These are phyloP conservation scores for Ophiostoma perfectum DNA, from an alignment of 2,329 filamentous ascomycete genomes.

Conservation along the genomic window DNA sequence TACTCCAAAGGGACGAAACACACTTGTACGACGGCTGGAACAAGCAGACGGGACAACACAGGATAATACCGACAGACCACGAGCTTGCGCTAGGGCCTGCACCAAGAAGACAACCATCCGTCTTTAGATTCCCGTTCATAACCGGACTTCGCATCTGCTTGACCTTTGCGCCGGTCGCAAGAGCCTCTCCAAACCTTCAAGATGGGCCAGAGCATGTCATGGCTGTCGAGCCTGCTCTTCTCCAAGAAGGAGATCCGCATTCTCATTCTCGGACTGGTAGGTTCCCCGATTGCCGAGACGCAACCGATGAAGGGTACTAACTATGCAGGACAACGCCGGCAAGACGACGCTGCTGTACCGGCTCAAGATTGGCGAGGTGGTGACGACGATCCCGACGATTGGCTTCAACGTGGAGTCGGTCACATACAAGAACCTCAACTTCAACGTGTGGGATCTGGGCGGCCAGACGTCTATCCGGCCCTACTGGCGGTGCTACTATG, in stretches of 20 bases:
- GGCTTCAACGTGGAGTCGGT: constrained; percentile 99
- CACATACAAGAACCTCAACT: constrained; percentile 96
- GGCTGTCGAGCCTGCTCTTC: constrained; percentile 71
- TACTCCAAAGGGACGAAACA: not conserved
- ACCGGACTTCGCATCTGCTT: not conserved
- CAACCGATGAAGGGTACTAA: too few species aligned
- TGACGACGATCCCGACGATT: constrained; percentile 98
- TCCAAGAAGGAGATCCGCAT: constrained; percentile 97
- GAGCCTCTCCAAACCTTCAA: constrained; percentile 31
- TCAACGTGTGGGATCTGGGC: constrained; percentile 98
- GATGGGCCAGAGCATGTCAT: constrained; percentile 62
- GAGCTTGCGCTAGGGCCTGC: too few species aligned
- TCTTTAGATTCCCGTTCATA: not conserved
- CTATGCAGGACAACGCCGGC: constrained; percentile 81
- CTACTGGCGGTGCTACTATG: constrained; percentile 99
- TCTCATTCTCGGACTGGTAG: constrained; percentile 85
- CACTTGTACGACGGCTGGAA: constrained; percentile 9
- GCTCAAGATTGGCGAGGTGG: constrained; percentile 97
- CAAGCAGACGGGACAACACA: not conserved
- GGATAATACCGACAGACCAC: not conserved
- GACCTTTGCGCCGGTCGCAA: constrained; percentile 13
- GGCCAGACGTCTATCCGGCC: constrained; percentile 98
- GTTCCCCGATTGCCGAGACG: not conserved
- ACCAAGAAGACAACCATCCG: not conserved
- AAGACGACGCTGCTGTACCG: constrained; percentile 97